These are phyloP conservation scores for Blepharisma stoltei DNA, from an alignment of 73 alveolate species.

Conservation along the genomic window DNA sequence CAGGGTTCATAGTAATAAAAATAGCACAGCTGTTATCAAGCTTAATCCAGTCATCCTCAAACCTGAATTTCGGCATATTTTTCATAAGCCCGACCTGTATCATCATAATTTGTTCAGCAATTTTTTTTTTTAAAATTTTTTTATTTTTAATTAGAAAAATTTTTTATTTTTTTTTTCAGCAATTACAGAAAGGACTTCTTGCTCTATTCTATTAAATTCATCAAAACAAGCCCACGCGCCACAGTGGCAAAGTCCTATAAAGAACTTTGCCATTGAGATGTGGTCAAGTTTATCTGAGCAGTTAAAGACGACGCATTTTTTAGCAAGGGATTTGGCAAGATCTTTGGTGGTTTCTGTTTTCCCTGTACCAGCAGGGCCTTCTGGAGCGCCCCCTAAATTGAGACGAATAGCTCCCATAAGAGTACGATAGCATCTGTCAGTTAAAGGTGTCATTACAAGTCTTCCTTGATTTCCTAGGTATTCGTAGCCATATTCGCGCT, in stretches of 20 bases:
- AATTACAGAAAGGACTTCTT: conserved; percentile 96
- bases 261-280: conserved; percentile 96
- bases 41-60: conserved; percentile 68
- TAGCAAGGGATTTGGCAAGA: conserved; percentile 93
- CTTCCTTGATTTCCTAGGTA: conserved; percentile 92
- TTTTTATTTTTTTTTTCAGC: conserved; percentile 88
- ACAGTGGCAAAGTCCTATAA: conserved; percentile 97
- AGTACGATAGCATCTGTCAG: conserved; percentile 98
- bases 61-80: conserved; percentile 70
- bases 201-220: conserved; percentile 96
- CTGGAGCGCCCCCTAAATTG: conserved; percentile 99
- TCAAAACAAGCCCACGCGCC: conserved; percentile 99
- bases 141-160: conserved; percentile 55
- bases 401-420: conserved; percentile 96
- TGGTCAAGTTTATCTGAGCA: conserved; percentile 84
- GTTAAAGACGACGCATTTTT: conserved; percentile 86
- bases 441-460: conserved; percentile 93
- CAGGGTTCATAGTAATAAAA: conserved; percentile 98
- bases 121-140: conserved; percentile 47
- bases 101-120: conserved; percentile 61
- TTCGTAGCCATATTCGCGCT: conserved; percentile 88
- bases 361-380: conserved; percentile 98
- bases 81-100: conserved; percentile 74
- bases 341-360: conserved; percentile 99
- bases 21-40: conserved; percentile 89